A percentile compares a stretch with the other conserved stretches of the same genome.
Conservation (phyloP, 139 green algal species). For the Chlamydomonas sp. region DNA sequence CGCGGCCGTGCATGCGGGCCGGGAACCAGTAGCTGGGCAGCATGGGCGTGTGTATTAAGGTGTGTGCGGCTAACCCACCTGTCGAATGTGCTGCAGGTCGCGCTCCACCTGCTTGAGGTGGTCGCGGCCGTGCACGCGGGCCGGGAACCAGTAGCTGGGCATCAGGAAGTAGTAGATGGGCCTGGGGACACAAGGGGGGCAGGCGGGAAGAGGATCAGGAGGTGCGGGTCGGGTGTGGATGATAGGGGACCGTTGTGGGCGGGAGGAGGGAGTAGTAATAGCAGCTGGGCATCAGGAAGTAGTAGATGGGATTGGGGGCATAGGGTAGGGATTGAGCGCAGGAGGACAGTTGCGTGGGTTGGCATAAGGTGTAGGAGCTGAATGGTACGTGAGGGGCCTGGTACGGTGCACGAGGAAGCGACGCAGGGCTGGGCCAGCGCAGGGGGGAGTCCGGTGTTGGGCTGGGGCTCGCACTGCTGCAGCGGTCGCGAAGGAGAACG, state of each 20-base stretch:
- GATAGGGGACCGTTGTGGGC: background rate
- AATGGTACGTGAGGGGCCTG: no score
- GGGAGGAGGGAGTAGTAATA: background rate
- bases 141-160: conserved; percentile 73
- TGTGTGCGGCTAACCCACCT: background rate
- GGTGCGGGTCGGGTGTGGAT: background rate
- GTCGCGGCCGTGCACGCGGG: background rate
- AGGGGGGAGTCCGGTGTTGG: no score
- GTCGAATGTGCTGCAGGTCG: background rate
- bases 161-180: conserved; percentile 70
- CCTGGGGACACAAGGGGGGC: background rate
- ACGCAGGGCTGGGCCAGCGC: no score
- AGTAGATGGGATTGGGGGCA: background rate
- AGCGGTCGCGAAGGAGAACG: no score
- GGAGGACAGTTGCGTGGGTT: no score
- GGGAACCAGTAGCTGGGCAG: conserved; percentile 74
- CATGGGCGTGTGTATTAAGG: no score
- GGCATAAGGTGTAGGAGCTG: no score
- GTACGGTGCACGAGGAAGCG: no score
- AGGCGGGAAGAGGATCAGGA: background rate
- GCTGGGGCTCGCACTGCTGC: no score
- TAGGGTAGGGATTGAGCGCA: background rate
- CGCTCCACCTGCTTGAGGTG: conserved; percentile 15
- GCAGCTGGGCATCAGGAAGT: background rate
- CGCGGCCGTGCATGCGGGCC: background rate